These are phyloP conservation scores for Prototheca cutis DNA, from an alignment of 163 green algal genomes.

Conservation along the genomic window DNA sequence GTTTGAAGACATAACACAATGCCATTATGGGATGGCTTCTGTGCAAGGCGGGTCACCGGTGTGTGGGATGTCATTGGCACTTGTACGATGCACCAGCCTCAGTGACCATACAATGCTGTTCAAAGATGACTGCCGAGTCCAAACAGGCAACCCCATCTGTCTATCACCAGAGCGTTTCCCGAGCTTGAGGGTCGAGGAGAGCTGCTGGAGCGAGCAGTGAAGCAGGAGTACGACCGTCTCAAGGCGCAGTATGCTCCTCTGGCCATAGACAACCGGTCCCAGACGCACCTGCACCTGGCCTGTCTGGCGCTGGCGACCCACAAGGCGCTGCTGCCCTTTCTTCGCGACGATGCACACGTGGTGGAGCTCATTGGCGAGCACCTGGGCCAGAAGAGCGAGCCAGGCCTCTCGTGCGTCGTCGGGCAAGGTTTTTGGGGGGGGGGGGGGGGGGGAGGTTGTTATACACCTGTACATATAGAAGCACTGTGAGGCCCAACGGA, in stretches of 20 bases:
- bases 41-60: constrained; percentile 6
- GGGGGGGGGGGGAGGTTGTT: too few relatives aligned
- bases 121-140: too few relatives aligned
- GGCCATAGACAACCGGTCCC: neutral
- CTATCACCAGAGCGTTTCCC: neutral
- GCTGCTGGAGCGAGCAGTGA: neutral
- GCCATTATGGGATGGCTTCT: too few relatives aligned
- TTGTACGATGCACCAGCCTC: too few relatives aligned
- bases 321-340: constrained; percentile 19
- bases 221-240: neutral
- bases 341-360: constrained; percentile 14
- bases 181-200: neutral
- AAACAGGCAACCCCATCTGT: too few relatives aligned
- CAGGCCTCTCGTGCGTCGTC: constrained; percentile 5
- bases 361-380: constrained; percentile 24
- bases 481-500: too few relatives aligned
- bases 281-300: constrained; percentile 8
- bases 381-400: constrained; percentile 8
- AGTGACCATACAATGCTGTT: too few relatives aligned
- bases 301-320: constrained; percentile 14
- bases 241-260: neutral
- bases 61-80: constrained; percentile 1
- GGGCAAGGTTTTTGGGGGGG: neutral
- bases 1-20: too few relatives aligned
- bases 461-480: too few relatives aligned